Evolutionary conservation across 345 rosid genomes (phyloP), one percentile per base, ranked within the genome.

Genomic region (Eucalyptus erythrocorys): DNA sequence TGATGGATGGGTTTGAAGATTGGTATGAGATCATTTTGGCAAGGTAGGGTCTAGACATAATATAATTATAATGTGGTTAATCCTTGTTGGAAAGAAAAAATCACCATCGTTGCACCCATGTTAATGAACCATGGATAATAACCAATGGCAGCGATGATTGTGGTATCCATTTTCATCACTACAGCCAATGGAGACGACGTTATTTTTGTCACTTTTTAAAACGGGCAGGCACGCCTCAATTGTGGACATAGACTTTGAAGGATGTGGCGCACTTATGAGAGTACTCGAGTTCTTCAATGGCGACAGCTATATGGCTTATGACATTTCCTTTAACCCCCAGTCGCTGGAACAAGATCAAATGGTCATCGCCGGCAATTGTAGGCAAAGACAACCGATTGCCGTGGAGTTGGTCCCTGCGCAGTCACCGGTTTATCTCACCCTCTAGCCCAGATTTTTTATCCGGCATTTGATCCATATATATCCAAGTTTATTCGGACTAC

Each of bases 341-440:
- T 9, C 13, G 27, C 9, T 1, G 61, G 61, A 55, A 24, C 61
- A 24, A 55, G 13, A 9, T 55, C 27, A 9, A 4, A 4, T 8
- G 27, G 61, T 55, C 27, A 10, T 55, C 61, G 27, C 27, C 6
- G 12, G 61, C 12, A 12, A 55, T 55, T 10, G 30, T 21, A 22
- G 61, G 61, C 30, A 55, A 24, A 2, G 5, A 55, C 27, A 24
- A 55, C 5, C 2, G 12, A 24, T 51, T 51, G 55, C 55, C 57
- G 61, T 24, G 61, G 61, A 55, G 61, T 22, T 24, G 61, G 30
- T 24, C 61, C 13, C 13, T 55, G 30, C 0, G 10, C 4, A 51
- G 57, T 51, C 24, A 51, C 57, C 0, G 24, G 27, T 55, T 0
- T 24, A 55, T 55, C 30, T 55, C 30, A 24, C 30, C 61, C 13